Evolutionary conservation across 2,329 filamentous ascomycete genomes (phyloP), one percentile per base, ranked within the genome.

Genomic region (Venturia effusa): DNA sequence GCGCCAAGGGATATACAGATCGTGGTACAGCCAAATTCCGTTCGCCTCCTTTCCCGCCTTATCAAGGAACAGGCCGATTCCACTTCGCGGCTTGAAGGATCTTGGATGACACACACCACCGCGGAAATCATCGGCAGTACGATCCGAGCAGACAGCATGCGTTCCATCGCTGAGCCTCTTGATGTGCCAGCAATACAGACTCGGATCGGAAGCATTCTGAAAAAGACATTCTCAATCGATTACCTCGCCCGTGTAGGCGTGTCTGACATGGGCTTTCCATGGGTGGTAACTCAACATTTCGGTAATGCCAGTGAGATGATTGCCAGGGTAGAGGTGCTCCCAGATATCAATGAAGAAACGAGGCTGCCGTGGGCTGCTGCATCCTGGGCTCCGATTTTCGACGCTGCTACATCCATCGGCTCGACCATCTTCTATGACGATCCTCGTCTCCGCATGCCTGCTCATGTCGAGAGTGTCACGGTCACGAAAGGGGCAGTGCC

Each of bases 401-500:
- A 79, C 64, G 73, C 77, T 3, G 77, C 76, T 1, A 77, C 76
- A 0, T 79, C 77, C 0, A 71, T 79, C 3, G 76, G 75, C 1
- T 77, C 76, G 0, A 73, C 74, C 0, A 69, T 79, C 27, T 78
- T 77, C 68, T 75, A 71, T 66, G 68, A 74, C 34, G 66, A 71
- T 11, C 71, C 73, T 1, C 69, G 69, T 24, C 71, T 79, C 54
- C 74, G 76, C 13, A 78, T 78, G 66, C 71, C 73, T 13, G 67
- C 71, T 17, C 67, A 71, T 13, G 70, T 77, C 24, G 69, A 72
- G 19, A 66, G 69, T 11, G 66, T 77, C 0, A 64, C 68, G 1
- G 68, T 75, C 30, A 41, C 68, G 19, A 67, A 69, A 1, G 27
- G 34, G 3, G 61, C 60, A 1, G 55, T 63, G 7, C 66, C 68